These are phyloP conservation scores for Fusarium hainanense DNA, from an alignment of 2,329 filamentous ascomycete genomes.

Conservation along the genomic window DNA sequence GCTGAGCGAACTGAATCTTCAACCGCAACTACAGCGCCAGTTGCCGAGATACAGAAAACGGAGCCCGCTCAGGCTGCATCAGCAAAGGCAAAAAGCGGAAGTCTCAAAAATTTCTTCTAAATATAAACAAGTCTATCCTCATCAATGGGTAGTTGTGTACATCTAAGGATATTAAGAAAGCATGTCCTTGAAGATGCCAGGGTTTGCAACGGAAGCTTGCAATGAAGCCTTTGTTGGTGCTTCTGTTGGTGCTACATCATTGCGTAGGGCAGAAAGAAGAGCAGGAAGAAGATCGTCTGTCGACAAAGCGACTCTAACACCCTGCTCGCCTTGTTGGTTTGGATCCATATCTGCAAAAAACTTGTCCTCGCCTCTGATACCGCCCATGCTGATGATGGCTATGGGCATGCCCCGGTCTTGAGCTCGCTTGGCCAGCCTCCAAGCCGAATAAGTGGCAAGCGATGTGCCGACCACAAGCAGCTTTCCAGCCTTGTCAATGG, in stretches of 20 bases:
- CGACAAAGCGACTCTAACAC: constrained; percentile 67
- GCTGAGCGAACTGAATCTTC: constrained; percentile 46
- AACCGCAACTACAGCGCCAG: constrained; percentile 24
- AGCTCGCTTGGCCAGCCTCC: constrained; percentile 86
- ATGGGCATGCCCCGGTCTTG: constrained; percentile 86
- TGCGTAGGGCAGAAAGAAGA: constrained; percentile 63
- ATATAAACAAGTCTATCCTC: constrained; percentile 24
- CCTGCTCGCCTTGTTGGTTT: constrained; percentile 61
- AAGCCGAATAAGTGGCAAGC: constrained; percentile 94
- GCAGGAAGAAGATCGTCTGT: constrained; percentile 68
- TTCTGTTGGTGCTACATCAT: constrained; percentile 32
- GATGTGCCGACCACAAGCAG: constrained; percentile 88
- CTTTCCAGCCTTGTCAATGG: constrained; percentile 79
- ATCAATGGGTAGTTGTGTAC: constrained; percentile 30
- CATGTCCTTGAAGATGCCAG: constrained; percentile 67
- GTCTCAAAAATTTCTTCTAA: constrained; percentile 65
- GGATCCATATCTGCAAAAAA: constrained; percentile 71
- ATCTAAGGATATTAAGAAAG: constrained; percentile 58
- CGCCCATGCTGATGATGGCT: constrained; percentile 88
- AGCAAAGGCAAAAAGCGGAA: constrained; percentile 44
- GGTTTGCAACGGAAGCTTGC: constrained; percentile 39
- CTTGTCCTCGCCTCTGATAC: constrained; percentile 80
- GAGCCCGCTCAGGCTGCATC: constrained; percentile 41
- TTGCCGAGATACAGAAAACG: constrained; percentile 8
- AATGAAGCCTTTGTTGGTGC: constrained; percentile 14